Conservation (phyloP, 2,329 filamentous ascomycete species). For the Verticillium nonalfalfae region DNA sequence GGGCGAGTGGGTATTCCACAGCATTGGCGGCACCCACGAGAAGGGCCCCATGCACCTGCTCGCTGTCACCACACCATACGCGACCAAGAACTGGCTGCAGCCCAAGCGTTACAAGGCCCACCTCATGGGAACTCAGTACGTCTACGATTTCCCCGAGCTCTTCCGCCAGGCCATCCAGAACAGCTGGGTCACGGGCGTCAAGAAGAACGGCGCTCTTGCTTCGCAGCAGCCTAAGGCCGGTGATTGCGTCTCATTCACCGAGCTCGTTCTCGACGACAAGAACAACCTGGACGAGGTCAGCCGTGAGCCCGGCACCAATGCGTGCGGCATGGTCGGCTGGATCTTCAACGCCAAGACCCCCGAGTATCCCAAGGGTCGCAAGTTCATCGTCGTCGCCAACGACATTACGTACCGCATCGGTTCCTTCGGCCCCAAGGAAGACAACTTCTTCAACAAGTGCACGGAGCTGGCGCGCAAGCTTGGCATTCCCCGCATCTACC, state of each 20-base stretch:
- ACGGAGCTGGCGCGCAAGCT: conserved; percentile 91
- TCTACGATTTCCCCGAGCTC: conserved; percentile 98
- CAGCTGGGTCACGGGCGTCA: conserved; percentile 74
- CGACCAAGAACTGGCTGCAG: conserved; percentile 97
- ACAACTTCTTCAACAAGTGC: conserved; percentile 98
- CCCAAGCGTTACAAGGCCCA: conserved; percentile 99
- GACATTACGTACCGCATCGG: conserved; percentile 99
- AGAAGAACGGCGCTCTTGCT: conserved; percentile 65
- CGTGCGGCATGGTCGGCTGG: conserved; percentile 98
- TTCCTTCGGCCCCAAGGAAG: conserved; percentile 92
- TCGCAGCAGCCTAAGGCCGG: conserved; percentile 79
- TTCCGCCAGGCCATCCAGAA: conserved; percentile 98
- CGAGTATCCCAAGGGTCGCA: conserved; percentile 86
- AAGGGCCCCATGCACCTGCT: conserved; percentile 93
- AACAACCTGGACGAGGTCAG: conserved; percentile 90
- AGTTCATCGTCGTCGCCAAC: conserved; percentile 96
- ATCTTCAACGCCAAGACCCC: conserved; percentile 90
- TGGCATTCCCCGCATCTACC: conserved; percentile 92
- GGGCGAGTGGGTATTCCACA: conserved; percentile 98
- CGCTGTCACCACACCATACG: conserved; percentile 85
- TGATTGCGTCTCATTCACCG: conserved; percentile 89
- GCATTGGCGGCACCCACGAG: conserved; percentile 90
- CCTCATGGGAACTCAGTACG: conserved; percentile 97
- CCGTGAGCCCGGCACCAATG: conserved; percentile 91
- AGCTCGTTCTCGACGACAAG: conserved; percentile 90